Evolutionary conservation across 2,329 filamentous ascomycete genomes (phyloP), one percentile per base, ranked within the genome.

Genomic region (Magnaporthiopsis rhizophila): DNA sequence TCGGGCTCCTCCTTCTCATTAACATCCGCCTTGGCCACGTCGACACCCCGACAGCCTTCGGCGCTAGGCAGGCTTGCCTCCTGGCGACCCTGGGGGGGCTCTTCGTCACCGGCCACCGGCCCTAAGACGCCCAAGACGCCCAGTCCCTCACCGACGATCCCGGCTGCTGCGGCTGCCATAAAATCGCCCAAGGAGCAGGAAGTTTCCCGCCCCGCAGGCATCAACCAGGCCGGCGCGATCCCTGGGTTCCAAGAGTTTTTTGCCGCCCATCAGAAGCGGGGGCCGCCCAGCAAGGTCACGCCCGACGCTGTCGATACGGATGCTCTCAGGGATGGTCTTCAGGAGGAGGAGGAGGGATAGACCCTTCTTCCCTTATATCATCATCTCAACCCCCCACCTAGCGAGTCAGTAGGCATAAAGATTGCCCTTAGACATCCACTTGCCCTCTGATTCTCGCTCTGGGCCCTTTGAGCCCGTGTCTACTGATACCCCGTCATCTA

Each of bases 191-290:
- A 34, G 21, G n/a, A 56, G 45, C 24, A 56, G 53, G 75, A 77
- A 13, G 63, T 76, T 45, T 78, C 78, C 58, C 81, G 90, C 58
- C 76, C 83, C 5, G 84, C 89, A 1, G 91, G 91, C 0, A 91
- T 95, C 72, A 95, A 95, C 70, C 91, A 94, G 72, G 82, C 85
- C 1, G 91, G 91, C 0, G 81, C 86, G 0, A 88, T 95, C 58
- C 85, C 89, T 0, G 90, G 91, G 0, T 89, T 94, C 68, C 80
- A 85, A 32, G 80, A 84, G 64, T 85, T 83, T 68, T 79, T 81
- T 74, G 76, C 79, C 2, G 75, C 79, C 1, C 78, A 75, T 71
- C 83, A 76, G 74, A 84, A 74, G 71, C 83, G 76, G 74, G 79
- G 74, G 50, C 77, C 84, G 1, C 82, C 85, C 2, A 80, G 81